These are phyloP conservation scores for Vanrija pseudolonga DNA, from an alignment of 1,284 basidiomycete species.

Conservation along the genomic window DNA sequence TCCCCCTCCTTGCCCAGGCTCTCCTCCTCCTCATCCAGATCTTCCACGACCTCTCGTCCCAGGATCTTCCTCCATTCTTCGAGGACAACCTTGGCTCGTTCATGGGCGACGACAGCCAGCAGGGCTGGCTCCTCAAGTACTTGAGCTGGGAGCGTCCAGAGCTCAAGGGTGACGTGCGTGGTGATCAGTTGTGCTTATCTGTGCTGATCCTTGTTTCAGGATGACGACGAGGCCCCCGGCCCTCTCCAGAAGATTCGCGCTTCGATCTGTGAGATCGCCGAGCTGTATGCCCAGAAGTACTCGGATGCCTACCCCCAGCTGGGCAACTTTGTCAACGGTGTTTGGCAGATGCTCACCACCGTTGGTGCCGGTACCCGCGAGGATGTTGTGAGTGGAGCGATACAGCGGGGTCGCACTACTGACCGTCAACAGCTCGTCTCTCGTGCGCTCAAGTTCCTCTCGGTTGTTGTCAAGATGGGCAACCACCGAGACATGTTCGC, in stretches of 20 bases:
- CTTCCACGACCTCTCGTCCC: constrained; percentile 90
- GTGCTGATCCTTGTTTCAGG: constrained; percentile 51
- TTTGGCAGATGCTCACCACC: constrained; percentile 82
- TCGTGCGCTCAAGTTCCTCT: constrained; percentile 88
- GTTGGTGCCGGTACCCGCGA: constrained; percentile 64
- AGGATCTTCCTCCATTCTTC: constrained; percentile 90
- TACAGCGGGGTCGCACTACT: neutral
- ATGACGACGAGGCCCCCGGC: constrained; percentile 78
- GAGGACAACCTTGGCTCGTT: constrained; percentile 84
- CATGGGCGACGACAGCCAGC: constrained; percentile 58
- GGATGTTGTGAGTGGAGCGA: constrained; percentile 61
- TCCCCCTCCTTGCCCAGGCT: constrained; percentile 60
- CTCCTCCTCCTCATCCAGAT: constrained; percentile 79
- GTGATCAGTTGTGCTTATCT: neutral
- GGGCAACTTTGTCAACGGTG: constrained; percentile 77
- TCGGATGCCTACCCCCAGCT: constrained; percentile 80
- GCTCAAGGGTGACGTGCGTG: constrained; percentile 66
- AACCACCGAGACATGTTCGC: constrained; percentile 65
- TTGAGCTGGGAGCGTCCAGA: constrained; percentile 71
- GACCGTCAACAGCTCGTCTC: constrained; percentile 68
- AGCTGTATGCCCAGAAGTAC: constrained; percentile 89
- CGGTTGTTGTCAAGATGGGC: constrained; percentile 83
- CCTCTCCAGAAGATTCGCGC: constrained; percentile 83
- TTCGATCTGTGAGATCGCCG: constrained; percentile 83
- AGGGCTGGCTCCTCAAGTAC: constrained; percentile 73